Conservation (phyloP, 768 basidiomycete genomes). For the Suillus cothurnatus region DNA sequence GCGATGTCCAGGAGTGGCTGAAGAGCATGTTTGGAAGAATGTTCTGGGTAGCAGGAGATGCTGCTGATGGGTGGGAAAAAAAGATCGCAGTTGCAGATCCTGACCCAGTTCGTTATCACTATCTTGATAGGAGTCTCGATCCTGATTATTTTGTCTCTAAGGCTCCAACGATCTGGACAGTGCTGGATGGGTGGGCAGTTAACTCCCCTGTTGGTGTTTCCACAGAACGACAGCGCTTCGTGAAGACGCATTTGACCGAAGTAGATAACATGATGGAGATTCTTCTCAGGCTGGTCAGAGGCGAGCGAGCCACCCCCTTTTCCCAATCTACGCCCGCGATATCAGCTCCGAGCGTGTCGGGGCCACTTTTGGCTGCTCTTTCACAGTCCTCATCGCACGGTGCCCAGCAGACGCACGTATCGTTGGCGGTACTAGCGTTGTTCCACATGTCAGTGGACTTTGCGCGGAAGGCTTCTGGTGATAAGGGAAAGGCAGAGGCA, state of each 20-base stretch:
- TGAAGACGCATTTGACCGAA: conserved; percentile 85
- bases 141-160: conserved; percentile 33
- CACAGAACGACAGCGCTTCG: conserved; percentile 83
- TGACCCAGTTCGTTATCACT: conserved; percentile 73
- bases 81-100: conserved; percentile 93
- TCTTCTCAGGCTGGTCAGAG: conserved; percentile 86
- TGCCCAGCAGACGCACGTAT: conserved; percentile 91
- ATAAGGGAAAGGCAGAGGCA: conserved; percentile 69
- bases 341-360: conserved; percentile 63
- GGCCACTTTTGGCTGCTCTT: conserved; percentile 71
- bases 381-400: conserved; percentile 79
- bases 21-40: conserved; percentile 85
- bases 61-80: conserved; percentile 91
- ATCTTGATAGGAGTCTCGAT: not conserved
- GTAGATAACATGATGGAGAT: conserved; percentile 93
- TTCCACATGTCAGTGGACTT: conserved; percentile 85
- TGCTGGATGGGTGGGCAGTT: conserved; percentile 88
- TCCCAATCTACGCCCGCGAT: conserved; percentile 63
- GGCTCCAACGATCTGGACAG: conserved; percentile 91
- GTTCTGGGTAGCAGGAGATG: conserved; percentile 85
- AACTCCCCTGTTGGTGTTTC: conserved; percentile 77
- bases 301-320: conserved; percentile 77
- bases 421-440: conserved; percentile 89
- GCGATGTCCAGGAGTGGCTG: conserved; percentile 93
- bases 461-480: conserved; percentile 68